Conservation (phyloP, 306 rosid species). For the Dryas octopetala region DNA sequence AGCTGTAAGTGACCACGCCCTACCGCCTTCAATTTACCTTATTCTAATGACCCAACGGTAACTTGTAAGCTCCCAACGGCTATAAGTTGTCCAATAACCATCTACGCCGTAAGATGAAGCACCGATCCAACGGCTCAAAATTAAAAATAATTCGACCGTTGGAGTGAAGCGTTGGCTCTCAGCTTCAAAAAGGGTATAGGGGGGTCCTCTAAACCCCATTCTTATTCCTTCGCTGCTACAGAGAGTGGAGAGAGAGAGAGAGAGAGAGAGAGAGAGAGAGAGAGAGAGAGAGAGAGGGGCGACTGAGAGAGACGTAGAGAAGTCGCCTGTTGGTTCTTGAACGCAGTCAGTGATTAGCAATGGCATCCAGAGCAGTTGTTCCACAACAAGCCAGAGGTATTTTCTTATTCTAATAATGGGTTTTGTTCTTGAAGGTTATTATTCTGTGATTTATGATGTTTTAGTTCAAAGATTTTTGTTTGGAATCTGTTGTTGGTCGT, state of each 20-base stretch:
- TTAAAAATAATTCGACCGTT: constrained; percentile 58
- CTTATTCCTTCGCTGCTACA: not conserved
- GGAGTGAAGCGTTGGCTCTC: constrained; percentile 42
- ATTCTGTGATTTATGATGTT: not conserved
- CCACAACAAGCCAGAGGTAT: constrained; percentile 67
- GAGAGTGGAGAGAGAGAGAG: constrained; percentile 12
- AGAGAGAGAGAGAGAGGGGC: not conserved
- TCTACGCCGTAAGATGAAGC: constrained; percentile 30
- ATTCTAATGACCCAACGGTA: too few relatives aligned
- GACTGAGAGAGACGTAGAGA: too few relatives aligned
- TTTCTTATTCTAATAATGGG: not conserved
- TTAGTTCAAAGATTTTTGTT: not conserved
- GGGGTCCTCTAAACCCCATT: not conserved
- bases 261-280: constrained; percentile 11
- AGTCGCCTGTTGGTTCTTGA: too few relatives aligned
- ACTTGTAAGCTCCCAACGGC: too few relatives aligned
- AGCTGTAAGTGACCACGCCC: too few relatives aligned
- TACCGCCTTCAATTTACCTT: too few relatives aligned
- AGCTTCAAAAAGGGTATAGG: constrained; percentile 42
- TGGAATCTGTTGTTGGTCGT: not conserved
- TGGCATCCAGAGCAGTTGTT: constrained; percentile 70
- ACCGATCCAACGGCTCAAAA: constrained; percentile 48
- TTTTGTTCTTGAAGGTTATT: constrained; percentile 5
- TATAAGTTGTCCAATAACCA: too few relatives aligned
- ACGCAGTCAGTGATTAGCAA: constrained; percentile 4